These are phyloP conservation scores for Acacia melanoxylon DNA, from an alignment of 306 rosid genomes.

Conservation along the genomic window DNA sequence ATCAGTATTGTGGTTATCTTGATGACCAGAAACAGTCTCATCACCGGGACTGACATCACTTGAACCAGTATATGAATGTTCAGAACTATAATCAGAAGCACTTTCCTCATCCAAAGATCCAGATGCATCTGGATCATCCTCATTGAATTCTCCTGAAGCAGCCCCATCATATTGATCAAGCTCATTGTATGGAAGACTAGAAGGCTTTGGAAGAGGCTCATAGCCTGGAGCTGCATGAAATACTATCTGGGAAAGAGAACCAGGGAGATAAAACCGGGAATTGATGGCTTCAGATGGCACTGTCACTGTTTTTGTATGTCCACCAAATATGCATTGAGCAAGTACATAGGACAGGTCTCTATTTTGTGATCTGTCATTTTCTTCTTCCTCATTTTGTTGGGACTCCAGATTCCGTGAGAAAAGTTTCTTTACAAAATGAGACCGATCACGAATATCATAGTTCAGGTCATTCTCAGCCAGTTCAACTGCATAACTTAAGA, in stretches of 20 bases:
- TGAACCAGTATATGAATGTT: slow-evolving; percentile 58
- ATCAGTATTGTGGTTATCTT: slow-evolving; percentile 44
- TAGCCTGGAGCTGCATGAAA: slow-evolving; percentile 99
- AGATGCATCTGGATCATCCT: slow-evolving; percentile 58
- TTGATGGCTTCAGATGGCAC: slow-evolving; percentile 55
- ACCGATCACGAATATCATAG: slow-evolving; percentile 89
- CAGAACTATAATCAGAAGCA: slow-evolving; percentile 70
- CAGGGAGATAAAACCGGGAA: slow-evolving; percentile 87
- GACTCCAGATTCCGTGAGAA: slow-evolving; percentile 53
- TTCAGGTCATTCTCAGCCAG: slow-evolving; percentile 76
- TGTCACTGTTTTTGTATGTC: slow-evolving; percentile 45
- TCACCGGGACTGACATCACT: slow-evolving; percentile 47
- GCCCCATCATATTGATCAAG: slow-evolving; percentile 42
- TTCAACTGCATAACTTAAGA: slow-evolving; percentile 72
- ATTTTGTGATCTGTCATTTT: slow-evolving; percentile 32
- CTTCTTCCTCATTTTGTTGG: slow-evolving; percentile 46
- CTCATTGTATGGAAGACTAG: slow-evolving; percentile 53
- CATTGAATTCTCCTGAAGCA: slow-evolving; percentile 39
- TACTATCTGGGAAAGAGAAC: slow-evolving; percentile 93
- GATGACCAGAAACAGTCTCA: slow-evolving; percentile 51
- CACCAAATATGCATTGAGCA: slow-evolving; percentile 63
- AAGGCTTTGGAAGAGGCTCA: slow-evolving; percentile 96
- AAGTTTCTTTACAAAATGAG: slow-evolving; percentile 65
- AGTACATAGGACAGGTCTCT: slow-evolving; percentile 50
- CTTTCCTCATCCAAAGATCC: slow-evolving; percentile 76